Evolutionary conservation across 1,139 yeast genomes (phyloP).

Genomic region (Debaryomyces sp.): DNA sequence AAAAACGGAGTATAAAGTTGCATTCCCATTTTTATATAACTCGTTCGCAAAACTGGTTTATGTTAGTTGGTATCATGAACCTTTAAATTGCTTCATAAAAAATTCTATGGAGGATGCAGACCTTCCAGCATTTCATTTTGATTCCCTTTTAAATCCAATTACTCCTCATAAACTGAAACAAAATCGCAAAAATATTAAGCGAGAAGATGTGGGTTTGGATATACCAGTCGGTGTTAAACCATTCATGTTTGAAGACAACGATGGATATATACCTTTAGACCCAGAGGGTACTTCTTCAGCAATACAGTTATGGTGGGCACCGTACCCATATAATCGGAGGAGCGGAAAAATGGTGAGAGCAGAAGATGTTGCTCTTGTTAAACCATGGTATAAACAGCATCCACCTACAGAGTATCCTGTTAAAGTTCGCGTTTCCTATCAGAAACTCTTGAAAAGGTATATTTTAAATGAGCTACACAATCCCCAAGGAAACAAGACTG

Average conservation of each 20-base stretch:
- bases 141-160: constrained; percentile 60
- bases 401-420: constrained; percentile 62
- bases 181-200: constrained; percentile 19
- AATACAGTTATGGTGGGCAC: constrained; percentile 72
- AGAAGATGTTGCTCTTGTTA: constrained; percentile 84
- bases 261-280: constrained; percentile 30
- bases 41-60: constrained; percentile 71
- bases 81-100: constrained; percentile 51
- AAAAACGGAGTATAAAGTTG: constrained; percentile 81
- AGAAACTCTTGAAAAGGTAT: constrained; percentile 74
- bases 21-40: constrained; percentile 84
- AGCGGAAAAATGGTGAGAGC: constrained; percentile 78
- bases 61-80: constrained; percentile 63
- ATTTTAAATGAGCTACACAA: constrained; percentile 73
- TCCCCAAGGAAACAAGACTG: constrained; percentile 30
- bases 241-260: constrained; percentile 40
- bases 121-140: constrained; percentile 59
- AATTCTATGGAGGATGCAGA: constrained; percentile 46
- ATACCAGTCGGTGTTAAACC: constrained; percentile 49
- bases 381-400: constrained; percentile 79
- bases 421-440: constrained; percentile 85
- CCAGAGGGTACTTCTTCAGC: constrained; percentile 57
- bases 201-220: constrained; percentile 36
- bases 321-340: constrained; percentile 79
- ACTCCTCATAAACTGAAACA: constrained; percentile 32